Evolutionary conservation across 768 basidiomycete genomes (phyloP).

Genomic region (Macrolepiota albuminosa): DNA sequence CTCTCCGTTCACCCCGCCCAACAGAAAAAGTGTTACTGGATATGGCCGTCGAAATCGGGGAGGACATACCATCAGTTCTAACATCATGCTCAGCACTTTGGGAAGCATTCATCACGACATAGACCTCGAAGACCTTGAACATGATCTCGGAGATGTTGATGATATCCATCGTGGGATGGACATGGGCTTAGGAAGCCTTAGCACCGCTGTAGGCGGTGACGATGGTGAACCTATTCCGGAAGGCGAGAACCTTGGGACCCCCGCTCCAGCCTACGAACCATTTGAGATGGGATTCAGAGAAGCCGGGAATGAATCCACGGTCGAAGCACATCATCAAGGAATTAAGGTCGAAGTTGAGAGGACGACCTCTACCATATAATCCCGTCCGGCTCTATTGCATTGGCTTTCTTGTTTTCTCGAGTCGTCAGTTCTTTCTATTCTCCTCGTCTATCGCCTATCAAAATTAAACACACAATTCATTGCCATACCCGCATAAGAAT

Average conservation of each 20-base stretch:
- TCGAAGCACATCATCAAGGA: conserved; percentile 14
- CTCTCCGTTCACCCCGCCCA: conserved; percentile 51
- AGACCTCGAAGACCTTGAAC: conserved; percentile 44
- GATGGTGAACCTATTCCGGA: conserved; percentile 48
- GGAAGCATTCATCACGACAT: conserved; percentile 54
- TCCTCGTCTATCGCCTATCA: conserved; percentile 2
- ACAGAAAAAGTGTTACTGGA: conserved; percentile 36
- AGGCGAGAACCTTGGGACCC: conserved; percentile 36
- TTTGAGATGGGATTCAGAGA: conserved; percentile 44
- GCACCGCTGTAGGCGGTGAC: conserved; percentile 47
- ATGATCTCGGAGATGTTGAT: conserved; percentile 52
- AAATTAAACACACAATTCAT: conserved; percentile 3
- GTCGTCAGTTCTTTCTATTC: not conserved
- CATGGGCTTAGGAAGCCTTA: conserved; percentile 45
- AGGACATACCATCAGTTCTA: conserved; percentile 50
- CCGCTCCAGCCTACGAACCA: conserved; percentile 51
- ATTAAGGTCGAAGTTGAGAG: conserved; percentile 64
- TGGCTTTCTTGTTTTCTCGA: conserved; percentile 13
- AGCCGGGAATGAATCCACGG: conserved; percentile 8
- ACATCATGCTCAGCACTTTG: conserved; percentile 59
- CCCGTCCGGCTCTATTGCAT: not conserved
- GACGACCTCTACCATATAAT: conserved; percentile 45
- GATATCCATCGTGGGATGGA: conserved; percentile 52
- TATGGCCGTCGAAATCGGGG: conserved; percentile 36
- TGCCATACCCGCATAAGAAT: conserved; percentile 9